phyloP scores from a whole-genome alignment of 768 basidiomycete species.

The Suillus plorans region DNA sequence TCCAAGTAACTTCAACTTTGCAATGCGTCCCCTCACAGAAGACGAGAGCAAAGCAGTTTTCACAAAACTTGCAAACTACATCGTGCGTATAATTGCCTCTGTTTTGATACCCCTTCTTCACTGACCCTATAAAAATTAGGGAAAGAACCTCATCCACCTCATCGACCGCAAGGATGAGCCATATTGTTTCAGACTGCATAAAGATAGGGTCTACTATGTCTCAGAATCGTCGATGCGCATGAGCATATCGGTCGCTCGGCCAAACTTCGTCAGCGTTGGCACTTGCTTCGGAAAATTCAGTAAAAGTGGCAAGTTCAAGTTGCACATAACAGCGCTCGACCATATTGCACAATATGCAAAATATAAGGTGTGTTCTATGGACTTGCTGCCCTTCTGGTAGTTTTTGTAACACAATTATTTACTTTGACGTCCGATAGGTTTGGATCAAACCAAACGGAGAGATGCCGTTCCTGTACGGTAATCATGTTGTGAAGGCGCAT shows the following conservation, averaged over 20 bases:
- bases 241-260: constrained; percentile 87
- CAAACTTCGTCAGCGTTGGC: constrained; percentile 89
- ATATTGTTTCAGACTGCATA: constrained; percentile 94
- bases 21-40: constrained; percentile 93
- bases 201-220: constrained; percentile 94
- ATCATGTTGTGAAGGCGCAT: constrained; percentile 97
- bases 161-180: constrained; percentile 94
- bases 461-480: constrained; percentile 99
- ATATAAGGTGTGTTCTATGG: constrained; percentile 70
- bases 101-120: neutral
- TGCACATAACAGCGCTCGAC: constrained; percentile 92
- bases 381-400: neutral
- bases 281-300: constrained; percentile 98
- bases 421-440: constrained; percentile 49
- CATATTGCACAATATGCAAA: constrained; percentile 95
- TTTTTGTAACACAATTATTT: neutral
- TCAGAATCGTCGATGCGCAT: constrained; percentile 94
- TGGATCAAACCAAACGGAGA: constrained; percentile 99
- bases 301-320: constrained; percentile 96
- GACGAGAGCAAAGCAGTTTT: constrained; percentile 97
- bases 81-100: constrained; percentile 50
- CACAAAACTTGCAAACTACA: constrained; percentile 95
- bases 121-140: constrained; percentile 44
- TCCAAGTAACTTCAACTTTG: constrained; percentile 16
- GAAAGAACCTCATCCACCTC: constrained; percentile 93